Percentiles rank a stretch among this genome's conserved stretches.
These are phyloP conservation scores for Ehretia macrophylla DNA, from an alignment of 257 asterid species.

Conservation along the genomic window DNA sequence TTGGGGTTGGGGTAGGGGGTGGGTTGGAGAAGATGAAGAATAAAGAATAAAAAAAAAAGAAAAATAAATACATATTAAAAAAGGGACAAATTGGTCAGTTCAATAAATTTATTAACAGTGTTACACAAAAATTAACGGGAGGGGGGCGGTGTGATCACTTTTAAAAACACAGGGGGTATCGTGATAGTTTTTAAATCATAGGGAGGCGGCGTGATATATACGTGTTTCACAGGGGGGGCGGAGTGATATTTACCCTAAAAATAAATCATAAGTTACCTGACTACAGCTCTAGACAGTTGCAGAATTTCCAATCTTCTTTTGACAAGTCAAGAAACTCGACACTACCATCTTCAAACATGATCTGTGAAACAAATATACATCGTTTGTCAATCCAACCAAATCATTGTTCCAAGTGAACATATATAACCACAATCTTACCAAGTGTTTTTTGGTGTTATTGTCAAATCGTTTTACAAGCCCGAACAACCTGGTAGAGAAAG, in stretches of 20 bases:
- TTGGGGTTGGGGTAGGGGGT: too few relatives aligned
- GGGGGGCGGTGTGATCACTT: too few relatives aligned
- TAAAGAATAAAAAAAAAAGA: background rate
- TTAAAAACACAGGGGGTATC: too few relatives aligned
- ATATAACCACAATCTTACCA: conserved; percentile 51
- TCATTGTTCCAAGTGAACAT: background rate
- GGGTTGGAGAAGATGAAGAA: too few relatives aligned
- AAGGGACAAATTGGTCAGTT: too few relatives aligned
- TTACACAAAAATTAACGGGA: too few relatives aligned
- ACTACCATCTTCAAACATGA: conserved; percentile 83
- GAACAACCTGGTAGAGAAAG: conserved; percentile 46
- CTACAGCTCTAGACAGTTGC: conserved; percentile 29
- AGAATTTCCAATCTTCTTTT: conserved; percentile 76
- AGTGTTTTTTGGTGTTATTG: conserved; percentile 55
- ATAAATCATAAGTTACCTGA: conserved; percentile 32
- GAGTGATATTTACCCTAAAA: too few relatives aligned
- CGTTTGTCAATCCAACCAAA: conserved; percentile 5
- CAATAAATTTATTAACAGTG: too few relatives aligned
- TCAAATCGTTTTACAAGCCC: conserved; percentile 69
- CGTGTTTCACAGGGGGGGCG: too few relatives aligned
- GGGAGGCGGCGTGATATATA: too few relatives aligned
- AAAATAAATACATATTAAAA: background rate
- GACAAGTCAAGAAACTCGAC: conserved; percentile 69
- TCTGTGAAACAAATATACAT: conserved; percentile 29
- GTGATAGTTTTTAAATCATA: too few relatives aligned